Base-by-base conservation (phyloP, 495 filamentous ascomycete genomes). In the Letharia lupina region DNA sequence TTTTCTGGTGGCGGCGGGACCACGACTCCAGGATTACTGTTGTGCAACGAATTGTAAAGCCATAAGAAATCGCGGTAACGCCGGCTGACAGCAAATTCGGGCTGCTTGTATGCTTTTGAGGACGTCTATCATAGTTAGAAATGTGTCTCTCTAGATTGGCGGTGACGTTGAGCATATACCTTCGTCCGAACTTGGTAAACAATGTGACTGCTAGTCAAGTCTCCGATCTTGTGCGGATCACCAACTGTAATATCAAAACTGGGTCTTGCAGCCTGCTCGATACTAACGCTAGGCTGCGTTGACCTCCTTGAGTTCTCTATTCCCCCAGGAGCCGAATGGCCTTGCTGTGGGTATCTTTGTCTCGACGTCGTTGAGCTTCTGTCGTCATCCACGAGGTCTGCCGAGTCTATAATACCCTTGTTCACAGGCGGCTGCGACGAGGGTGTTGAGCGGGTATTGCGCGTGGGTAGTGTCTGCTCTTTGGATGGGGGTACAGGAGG, bases 1-100 rank as follows among this genome's bases (percentile, higher is more conserved):
- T 98, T 98, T 80, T 98, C 94, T 7, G 94, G 94, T 6, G 94
- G 94, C 48, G 94, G 95, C 2, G 94, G 94, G 28, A 98, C 91
- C 64, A 98, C 90, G 50, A 96, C 87, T 59, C 94, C 94, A 18
- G 94, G 94, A 72, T 93, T 97, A 75, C 93, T 98, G 70, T 83
- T 88, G 74, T 97, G 94, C 68, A 98, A 81, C 41, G 89, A 89
- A 66, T 88, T 96, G 72, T 98, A 98, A 31, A 98, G 87, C 94
- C 94, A 98, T 47, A 98, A 78, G 73, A 98, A 98, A 77, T 98
- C 94, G 57, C 94, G 86, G 78, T 97, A 98, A 66, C 94, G 86
- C 66, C 94, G 86, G 70, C 88, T 93, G 66, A 98, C 94, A 31
- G 88, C 85, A 68, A 98, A 98, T 72, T 96, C 91, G 40, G 87